Base-by-base conservation (phyloP, 2,329 filamentous ascomycete genomes). In the Tolypocladium album region DNA sequence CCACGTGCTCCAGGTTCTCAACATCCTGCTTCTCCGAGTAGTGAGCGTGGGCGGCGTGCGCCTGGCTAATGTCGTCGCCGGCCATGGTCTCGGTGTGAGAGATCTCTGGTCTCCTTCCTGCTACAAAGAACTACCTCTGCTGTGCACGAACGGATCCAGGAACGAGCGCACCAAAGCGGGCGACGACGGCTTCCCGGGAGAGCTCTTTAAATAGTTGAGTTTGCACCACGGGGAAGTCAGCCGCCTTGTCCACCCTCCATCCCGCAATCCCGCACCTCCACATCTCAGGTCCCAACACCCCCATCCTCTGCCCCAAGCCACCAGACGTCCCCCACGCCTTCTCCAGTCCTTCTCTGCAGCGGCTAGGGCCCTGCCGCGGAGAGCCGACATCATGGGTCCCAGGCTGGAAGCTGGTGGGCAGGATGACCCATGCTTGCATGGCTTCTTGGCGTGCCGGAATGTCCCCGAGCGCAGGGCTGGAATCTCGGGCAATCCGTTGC, bases 21-120 rank as follows among this genome's bases (percentile, higher is more conserved):
- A 61, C 58, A 1, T 27, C 43, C 4, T 62, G 59, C 52, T 65
- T 63, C 47, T 62, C 60, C 36, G 57, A 42, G 53, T 56, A 27
- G 38, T 22, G 22, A 31, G 40, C 34, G 24, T 56, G 24, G 22
- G 50, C 60, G 55, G 38, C 58, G 3, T 43, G 58, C 52, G 58
- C 61, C 58, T 58, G 56, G 13, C 62, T 57, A 40, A 65, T 65
- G 24, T 57, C 34, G 58, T 65, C 60, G 61, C 63, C 62, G 24
- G 62, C 57, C 64, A 65, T 65, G 57, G 56, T 58, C 43, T n/a
- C 50, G 27, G 50, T 38, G 31, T 53, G 17, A 22, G 50, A 36
- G 50, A 36, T 36, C 1, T 7, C 31, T 11, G 1, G 50, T 36
- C 50, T 53, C 31, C 50, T n/a, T 15, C 5, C 12, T 55, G 50